Base-by-base conservation (phyloP, 345 rosid genomes). In the Pelargonium nanum region DNA sequence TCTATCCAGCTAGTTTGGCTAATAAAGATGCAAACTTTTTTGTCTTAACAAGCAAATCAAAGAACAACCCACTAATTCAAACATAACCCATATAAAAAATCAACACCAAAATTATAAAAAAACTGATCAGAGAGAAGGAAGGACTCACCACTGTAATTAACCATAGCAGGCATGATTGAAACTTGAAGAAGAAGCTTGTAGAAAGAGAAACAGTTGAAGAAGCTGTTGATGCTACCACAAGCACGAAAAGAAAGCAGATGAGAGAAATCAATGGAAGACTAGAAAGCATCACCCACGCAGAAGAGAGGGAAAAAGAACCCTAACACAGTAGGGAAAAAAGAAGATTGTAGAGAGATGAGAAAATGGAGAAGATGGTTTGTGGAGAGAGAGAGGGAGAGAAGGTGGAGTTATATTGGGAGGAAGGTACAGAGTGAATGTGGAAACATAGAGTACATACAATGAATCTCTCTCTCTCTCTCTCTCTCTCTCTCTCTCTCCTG, bases 141-240 rank as follows among this genome's bases (percentile, higher is more conserved):
- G 24, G 25, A 54, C 80, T 68, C 64, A 80, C 91, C 87, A 67
- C 64, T 51, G 69, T 70, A 77, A 71, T 85, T 85, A 58, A 85
- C 81, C 57, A 85, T 81, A 70, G 87, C 68, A 68, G 85, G 84
- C 91, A 85, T 85, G 81, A 44, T 65, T 70, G 79, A 70, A 65
- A 44, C 64, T 20, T 44, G 59, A 32, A 75, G 59, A 70, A 53
- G 64, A 67, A 67, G 19, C 22, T 58, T 63, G n/a, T 19, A 26
- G 16, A 40, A 59, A 73, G 74, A 67, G 28, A 58, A 59, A 22
- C 45, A 40, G 48, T 6, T 40, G 48, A 40, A 40, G 15, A 8
- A 40, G 40, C 40, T 30, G 48, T 1, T 40, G 48, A 15, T 9
- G 48, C 15, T 10, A 40, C 15, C 48, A 40, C 16, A 40, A 40